These are phyloP conservation scores for Gamsiella multidivaricata DNA, from an alignment of 192 early-diverging fungal genomes.

Conservation along the genomic window DNA sequence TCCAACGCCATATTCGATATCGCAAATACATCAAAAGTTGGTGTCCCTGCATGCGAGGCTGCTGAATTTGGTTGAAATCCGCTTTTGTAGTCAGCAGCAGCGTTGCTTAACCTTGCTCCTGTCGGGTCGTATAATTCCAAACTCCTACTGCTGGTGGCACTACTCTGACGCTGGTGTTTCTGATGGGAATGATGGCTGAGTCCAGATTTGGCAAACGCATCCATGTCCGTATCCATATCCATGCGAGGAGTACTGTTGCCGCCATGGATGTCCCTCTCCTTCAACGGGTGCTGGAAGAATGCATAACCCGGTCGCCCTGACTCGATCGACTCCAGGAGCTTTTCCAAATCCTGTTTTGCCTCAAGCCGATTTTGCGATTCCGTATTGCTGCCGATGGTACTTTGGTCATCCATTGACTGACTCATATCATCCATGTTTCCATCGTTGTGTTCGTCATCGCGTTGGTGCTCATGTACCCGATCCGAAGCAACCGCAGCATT, in stretches of 20 bases:
- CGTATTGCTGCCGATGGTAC: not conserved
- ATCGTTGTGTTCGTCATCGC: not conserved
- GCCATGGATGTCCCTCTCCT: not conserved
- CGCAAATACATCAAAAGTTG: not conserved
- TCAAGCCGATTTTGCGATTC: not conserved
- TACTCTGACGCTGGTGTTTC: conserved; percentile 1
- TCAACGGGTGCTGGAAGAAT: not conserved
- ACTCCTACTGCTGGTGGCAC: conserved; percentile 6
- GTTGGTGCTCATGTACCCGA: not conserved
- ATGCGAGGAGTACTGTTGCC: not conserved
- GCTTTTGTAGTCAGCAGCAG: not conserved
- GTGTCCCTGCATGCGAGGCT: not conserved
- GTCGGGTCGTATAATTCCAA: conserved; percentile 11
- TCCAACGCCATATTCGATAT: not conserved
- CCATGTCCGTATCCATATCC: not conserved
- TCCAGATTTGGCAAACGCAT: not conserved
- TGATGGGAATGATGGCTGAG: not conserved
- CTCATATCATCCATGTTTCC: not conserved
- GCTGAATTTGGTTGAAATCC: not conserved
- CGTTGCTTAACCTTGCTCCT: not conserved
- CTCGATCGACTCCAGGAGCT: conserved; percentile 40
- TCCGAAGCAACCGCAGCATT: no score
- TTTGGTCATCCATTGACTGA: not conserved
- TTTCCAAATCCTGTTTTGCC: conserved; percentile 34
- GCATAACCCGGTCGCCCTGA: conserved; percentile 36